Conservation (phyloP, 345 rosid species). For the Pistacia vera region DNA sequence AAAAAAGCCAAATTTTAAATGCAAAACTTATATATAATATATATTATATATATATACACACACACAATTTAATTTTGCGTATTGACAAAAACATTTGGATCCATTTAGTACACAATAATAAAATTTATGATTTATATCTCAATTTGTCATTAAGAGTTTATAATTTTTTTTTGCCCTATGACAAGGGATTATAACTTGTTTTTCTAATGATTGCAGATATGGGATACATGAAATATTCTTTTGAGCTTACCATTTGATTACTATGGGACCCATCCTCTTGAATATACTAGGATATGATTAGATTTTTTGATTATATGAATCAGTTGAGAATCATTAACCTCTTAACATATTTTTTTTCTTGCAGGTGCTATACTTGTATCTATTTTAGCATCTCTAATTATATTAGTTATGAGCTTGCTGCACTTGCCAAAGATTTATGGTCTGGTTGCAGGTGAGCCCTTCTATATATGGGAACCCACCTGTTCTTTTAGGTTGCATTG, state of each 20-base stretch:
- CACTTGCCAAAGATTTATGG: conserved; percentile 70
- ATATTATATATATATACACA: too few relatives aligned
- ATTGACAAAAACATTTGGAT: too few relatives aligned
- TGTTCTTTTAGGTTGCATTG: neutral
- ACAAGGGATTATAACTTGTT: neutral
- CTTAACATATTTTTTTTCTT: neutral
- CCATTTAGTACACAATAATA: too few relatives aligned
- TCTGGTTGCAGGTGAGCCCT: conserved; percentile 60
- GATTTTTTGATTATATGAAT: neutral
- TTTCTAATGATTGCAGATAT: neutral
- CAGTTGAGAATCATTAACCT: neutral
- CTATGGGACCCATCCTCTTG: neutral
- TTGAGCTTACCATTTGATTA: neutral
- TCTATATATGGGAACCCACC: neutral
- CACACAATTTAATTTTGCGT: too few relatives aligned
- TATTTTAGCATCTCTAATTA: conserved; percentile 59
- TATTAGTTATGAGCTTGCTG: conserved; percentile 40
- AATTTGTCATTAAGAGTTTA: neutral
- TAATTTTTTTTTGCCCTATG: neutral
- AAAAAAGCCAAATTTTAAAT: too few relatives aligned
- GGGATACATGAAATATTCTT: neutral
- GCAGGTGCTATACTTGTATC: conserved; percentile 83
- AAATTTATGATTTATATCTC: neutral
- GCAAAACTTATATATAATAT: too few relatives aligned
- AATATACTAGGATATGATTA: neutral